A percentile compares a stretch with the other conserved stretches of the same genome.
Evolutionary conservation across 176 grass and related monocot genomes (phyloP).

Genomic region (Triticum aestivum): IWGSC_CS_RefSeq_v2.1 NC_057811.1:25114483-25114982

Average conservation of each 20-base stretch:
- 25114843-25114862: constrained; percentile 76
- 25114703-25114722: constrained; percentile 51
- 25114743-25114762: constrained; percentile 74
- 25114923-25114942: not conserved
- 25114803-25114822: constrained; percentile 66
- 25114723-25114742: constrained; percentile 48
- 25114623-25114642: not conserved
- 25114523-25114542: not conserved
- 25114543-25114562: not conserved
- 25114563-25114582: not conserved
- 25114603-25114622: too few relatives aligned
- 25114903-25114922: not conserved
- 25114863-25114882: constrained; percentile 79
- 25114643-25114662: too few relatives aligned
- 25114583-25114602: not conserved
- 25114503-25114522: too few relatives aligned
- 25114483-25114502: too few relatives aligned
- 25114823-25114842: constrained; percentile 79
- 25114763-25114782: constrained; percentile 77
- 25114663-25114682: too few relatives aligned
- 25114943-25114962: not conserved
- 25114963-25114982: not conserved
- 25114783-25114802: constrained; percentile 93
- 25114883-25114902: not conserved
- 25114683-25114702: constrained; percentile 19